A percentile compares a stretch with the other conserved stretches of the same genome.
Evolutionary conservation across 2,329 filamentous ascomycete genomes (phyloP).

Genomic region (Pleomassaria siparia): DNA sequence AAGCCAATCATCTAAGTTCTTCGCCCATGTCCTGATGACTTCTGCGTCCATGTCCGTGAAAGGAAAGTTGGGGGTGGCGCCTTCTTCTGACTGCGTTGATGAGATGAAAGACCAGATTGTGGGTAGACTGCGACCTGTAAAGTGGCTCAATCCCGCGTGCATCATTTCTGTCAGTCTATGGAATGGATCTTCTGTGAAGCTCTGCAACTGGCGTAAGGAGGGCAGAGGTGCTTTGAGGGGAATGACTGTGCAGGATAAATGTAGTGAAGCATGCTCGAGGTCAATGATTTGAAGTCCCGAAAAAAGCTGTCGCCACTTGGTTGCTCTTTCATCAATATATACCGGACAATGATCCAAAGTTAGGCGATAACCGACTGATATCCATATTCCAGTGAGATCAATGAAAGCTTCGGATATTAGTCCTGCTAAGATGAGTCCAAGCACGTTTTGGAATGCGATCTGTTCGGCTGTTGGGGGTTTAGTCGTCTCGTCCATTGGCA

Average conservation of each 20-base stretch:
- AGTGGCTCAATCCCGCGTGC: constrained; percentile 48
- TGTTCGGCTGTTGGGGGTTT: constrained; percentile 31
- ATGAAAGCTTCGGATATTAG: constrained; percentile 48
- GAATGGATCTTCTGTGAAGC: constrained; percentile 45
- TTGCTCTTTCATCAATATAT: constrained; percentile 40
- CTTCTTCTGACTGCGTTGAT: constrained; percentile 14
- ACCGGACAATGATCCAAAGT: constrained; percentile 47
- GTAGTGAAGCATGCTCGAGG: constrained; percentile 48
- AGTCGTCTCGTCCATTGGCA: constrained; percentile 17
- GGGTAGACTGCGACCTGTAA: constrained; percentile 46
- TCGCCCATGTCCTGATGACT: constrained; percentile 48
- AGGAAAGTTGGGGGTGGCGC: constrained; percentile 18
- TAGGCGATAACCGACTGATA: constrained; percentile 47
- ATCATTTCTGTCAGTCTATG: constrained; percentile 50
- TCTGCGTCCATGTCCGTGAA: constrained; percentile 46
- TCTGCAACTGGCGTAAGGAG: constrained; percentile 34
- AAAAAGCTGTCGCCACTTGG: constrained; percentile 47
- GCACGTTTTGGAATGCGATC: constrained; percentile 48
- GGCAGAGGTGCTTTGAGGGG: constrained; percentile 45
- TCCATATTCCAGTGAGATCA: constrained; percentile 48
- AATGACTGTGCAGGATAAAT: constrained; percentile 46
- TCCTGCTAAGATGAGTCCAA: constrained; percentile 47
- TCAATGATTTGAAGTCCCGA: constrained; percentile 47
- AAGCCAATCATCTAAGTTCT: constrained; percentile 48
- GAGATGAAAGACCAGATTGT: constrained; percentile 50